Base-by-base conservation (phyloP, 441 rosid species). In the Codiaeum variegatum region DNA sequence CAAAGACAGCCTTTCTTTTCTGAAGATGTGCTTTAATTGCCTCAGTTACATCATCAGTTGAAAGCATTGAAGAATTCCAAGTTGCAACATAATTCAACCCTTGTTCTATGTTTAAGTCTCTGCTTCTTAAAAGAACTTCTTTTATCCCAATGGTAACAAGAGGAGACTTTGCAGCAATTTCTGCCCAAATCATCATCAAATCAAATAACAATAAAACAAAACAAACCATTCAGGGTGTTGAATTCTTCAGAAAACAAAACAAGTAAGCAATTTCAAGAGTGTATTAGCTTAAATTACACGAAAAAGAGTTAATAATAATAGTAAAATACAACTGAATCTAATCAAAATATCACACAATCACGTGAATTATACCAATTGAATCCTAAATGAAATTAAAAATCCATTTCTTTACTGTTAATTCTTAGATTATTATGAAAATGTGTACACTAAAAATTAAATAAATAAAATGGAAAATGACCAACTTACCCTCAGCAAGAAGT, bases 11-110 rank as follows among this genome's bases (percentile, higher is more conserved):
- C 54, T 83, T 84, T 58, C 85, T 70, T 78, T 88, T 93, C 81
- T 76, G 82, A 32, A 68, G 9, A 6, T 78, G 81, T 0, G 97
- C 91, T 7, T 86, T 80, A 18, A 86, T 54, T 1, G 97, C 95
- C 66, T 94, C 92, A 2, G 29, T 80, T 31, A 90, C 81, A 81
- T 94, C 98, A 21, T 84, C 73, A 0, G 98, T 92, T 38, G 87
- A 24, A 55, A 92, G 91, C 98, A 92, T 85, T 7, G 87, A 85
- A 0, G 97, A 87, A 82, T 91, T 94, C 97, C 97, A 94, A 67
- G 95, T 90, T 0, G 97, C 94, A 1, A 90, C 89, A 32, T 90
- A 92, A 77, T 92, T 97, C 81, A 92, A 77, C 0, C 97, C 97
- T 82, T 94, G 97, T 10, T 88, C 97, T 54, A 90, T 2, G 40